Percentiles rank a stretch among this genome's conserved stretches.
phyloP scores from a whole-genome alignment of 805 yeast species.

The Limtongia smithiae region DNA sequence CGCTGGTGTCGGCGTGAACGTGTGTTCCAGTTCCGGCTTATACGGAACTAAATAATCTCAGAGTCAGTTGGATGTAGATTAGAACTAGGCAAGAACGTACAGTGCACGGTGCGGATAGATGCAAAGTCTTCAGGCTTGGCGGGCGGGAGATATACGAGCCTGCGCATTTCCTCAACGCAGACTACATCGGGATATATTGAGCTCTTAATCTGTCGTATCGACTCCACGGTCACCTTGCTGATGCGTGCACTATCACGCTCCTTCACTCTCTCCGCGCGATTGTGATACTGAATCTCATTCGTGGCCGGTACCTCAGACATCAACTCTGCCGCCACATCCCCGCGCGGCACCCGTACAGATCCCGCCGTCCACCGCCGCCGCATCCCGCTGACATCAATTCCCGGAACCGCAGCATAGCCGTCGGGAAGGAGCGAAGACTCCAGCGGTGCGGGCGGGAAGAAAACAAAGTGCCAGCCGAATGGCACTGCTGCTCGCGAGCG shows the following conservation, averaged over 20 bases:
- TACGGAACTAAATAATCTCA: background rate
- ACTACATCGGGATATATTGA: too few species aligned
- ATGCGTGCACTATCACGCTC: too few species aligned
- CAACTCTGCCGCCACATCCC: too few species aligned
- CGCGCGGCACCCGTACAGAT: too few species aligned
- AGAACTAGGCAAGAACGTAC: too few species aligned
- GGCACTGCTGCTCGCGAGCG: slow-evolving; percentile 7
- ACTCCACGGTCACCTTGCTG: too few species aligned
- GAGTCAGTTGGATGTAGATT: background rate
- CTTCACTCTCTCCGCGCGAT: too few species aligned
- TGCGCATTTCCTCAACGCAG: slow-evolving; percentile 19
- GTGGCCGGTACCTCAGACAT: slow-evolving; percentile 5
- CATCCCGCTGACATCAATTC: slow-evolving; percentile 6
- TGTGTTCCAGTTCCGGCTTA: background rate
- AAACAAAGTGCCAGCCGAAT: slow-evolving; percentile 24
- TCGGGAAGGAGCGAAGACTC: slow-evolving; percentile 16
- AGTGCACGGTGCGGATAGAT: background rate
- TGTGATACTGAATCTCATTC: too few species aligned
- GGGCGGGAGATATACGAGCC: slow-evolving; percentile 8
- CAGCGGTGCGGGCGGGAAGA: slow-evolving; percentile 8
- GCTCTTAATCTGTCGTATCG: too few species aligned
- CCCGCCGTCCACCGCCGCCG: slow-evolving; percentile 26
- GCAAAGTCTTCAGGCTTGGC: background rate
- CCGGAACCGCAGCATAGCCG: slow-evolving; percentile 18
- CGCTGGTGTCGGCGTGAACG: slow-evolving; percentile 18